Percentiles rank a stretch among this genome's conserved stretches.
These are phyloP conservation scores for Lichtheimia ramosa DNA, from an alignment of 371 early-diverging fungal species.

Conservation along the genomic window DNA sequence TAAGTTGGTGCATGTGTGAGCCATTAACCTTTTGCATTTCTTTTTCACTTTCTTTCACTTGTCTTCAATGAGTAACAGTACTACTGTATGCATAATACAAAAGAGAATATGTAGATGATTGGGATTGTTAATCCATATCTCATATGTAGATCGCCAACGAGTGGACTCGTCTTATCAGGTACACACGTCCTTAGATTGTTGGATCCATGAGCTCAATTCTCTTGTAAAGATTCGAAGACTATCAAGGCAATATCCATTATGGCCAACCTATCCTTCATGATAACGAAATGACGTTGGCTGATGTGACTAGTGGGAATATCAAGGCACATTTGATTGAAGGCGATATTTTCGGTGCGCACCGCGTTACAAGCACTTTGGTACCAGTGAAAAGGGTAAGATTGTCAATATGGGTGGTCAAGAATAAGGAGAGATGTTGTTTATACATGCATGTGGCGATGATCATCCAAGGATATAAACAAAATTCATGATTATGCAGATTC, in stretches of 20 bases:
- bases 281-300: constrained; percentile 10
- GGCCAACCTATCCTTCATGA: constrained; percentile 41
- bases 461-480: neutral
- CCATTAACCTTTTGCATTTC: too few relatives aligned
- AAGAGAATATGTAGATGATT: neutral
- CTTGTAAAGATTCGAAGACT: constrained; percentile 39
- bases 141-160: constrained; percentile 11
- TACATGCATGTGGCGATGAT: neutral
- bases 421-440: neutral
- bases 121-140: neutral
- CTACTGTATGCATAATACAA: neutral
- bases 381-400: constrained; percentile 36
- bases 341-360: constrained; percentile 34
- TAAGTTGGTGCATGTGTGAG: too few relatives aligned
- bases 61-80: neutral
- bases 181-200: neutral
- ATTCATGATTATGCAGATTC: constrained; percentile 18
- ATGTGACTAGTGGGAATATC: constrained; percentile 19
- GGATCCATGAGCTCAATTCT: too few relatives aligned
- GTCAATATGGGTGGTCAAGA: neutral
- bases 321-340: constrained; percentile 47
- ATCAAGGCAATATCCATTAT: constrained; percentile 43
- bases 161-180: constrained; percentile 31
- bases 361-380: constrained; percentile 34
- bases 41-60: too few relatives aligned